These are phyloP conservation scores for Tricholoma furcatifolium DNA, from an alignment of 768 basidiomycete species.

Conservation along the genomic window DNA sequence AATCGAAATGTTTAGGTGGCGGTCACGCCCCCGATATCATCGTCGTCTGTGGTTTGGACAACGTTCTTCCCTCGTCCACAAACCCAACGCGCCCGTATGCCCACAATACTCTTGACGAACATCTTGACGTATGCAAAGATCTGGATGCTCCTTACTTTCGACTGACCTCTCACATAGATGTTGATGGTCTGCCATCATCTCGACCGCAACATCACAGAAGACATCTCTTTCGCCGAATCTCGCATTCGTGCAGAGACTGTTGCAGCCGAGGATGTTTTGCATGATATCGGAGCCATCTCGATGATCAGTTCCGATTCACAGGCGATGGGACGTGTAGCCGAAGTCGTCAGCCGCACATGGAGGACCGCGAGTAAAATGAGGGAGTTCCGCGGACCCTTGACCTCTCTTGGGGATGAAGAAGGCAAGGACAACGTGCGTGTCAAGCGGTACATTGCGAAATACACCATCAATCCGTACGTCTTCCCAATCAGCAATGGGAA, in stretches of 20 bases:
- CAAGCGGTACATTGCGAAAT: constrained; percentile 94
- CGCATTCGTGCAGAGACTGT: constrained; percentile 96
- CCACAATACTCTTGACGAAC: constrained; percentile 91
- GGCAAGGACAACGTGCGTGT: constrained; percentile 85
- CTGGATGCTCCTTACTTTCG: neutral
- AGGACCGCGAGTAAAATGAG: constrained; percentile 95
- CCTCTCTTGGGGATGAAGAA: constrained; percentile 63
- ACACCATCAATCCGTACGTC: constrained; percentile 94
- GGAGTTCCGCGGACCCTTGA: constrained; percentile 72
- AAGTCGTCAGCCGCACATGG: constrained; percentile 93
- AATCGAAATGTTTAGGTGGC: constrained; percentile 52
- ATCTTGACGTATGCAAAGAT: constrained; percentile 75
- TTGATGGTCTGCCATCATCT: constrained; percentile 99
- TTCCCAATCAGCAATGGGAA: neutral
- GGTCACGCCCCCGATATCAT: constrained; percentile 99
- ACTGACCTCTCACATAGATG: constrained; percentile 61
- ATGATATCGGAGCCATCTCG: constrained; percentile 90
- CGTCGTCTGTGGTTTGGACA: constrained; percentile 86
- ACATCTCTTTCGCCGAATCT: constrained; percentile 94
- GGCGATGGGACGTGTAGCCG: constrained; percentile 98
- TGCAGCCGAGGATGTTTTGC: constrained; percentile 95
- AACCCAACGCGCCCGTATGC: constrained; percentile 95
- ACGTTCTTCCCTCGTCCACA: constrained; percentile 94
- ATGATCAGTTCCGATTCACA: constrained; percentile 98
- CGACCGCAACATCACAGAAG: constrained; percentile 87